Evolutionary conservation across 176 grass and related monocot genomes (phyloP), one percentile per base, ranked within the genome.

Genomic region (Juncus inflexus): DNA sequence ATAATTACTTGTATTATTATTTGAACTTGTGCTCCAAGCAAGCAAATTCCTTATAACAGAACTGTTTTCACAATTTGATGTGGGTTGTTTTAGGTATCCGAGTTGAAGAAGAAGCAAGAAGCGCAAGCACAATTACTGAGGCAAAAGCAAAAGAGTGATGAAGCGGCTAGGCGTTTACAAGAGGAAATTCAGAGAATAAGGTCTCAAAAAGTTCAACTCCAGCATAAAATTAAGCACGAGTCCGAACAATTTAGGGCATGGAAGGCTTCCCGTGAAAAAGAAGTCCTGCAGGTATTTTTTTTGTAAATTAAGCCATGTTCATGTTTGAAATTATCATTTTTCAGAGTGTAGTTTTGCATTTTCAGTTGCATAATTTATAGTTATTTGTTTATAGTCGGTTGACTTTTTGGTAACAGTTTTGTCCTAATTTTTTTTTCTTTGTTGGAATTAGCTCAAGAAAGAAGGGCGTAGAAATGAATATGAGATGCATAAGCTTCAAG

Each of bases 141-240:
- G 65, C 87, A 96, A 81, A 96, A 96, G 76, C 87, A 96, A 11
- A 96, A 67, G 70, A 90, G 83, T 61, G 94, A 89, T 63, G 88
- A 99, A 37, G 88, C 88, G 52, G 85, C 85, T 45, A 99, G 72
- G 55, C 75, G 71, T 9, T 73, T 99, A 60, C 85, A 92, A 74
- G 85, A 89, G 62, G 88, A 99, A 73, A 99, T 99, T 76, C 85
- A 86, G 9, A 76, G 85, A 71, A 99, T 99, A 67, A 99, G 89
- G 62, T 79, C 83, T 86, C 94, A 99, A 58, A 92, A 99, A 82
- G 90, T 95, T 81, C 88, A 92, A 78, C 86, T 99, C 74, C 94
- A 99, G 72, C 88, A 99, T 64, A 92, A 92, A 61, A 89, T 92
- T n/a, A 99, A 99, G 58, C 94, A 99, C 61, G 88, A 92, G 77